Evolutionary conservation across 805 yeast species (phyloP).

Genomic region (Suhomyces tanzawaensis): DNA sequence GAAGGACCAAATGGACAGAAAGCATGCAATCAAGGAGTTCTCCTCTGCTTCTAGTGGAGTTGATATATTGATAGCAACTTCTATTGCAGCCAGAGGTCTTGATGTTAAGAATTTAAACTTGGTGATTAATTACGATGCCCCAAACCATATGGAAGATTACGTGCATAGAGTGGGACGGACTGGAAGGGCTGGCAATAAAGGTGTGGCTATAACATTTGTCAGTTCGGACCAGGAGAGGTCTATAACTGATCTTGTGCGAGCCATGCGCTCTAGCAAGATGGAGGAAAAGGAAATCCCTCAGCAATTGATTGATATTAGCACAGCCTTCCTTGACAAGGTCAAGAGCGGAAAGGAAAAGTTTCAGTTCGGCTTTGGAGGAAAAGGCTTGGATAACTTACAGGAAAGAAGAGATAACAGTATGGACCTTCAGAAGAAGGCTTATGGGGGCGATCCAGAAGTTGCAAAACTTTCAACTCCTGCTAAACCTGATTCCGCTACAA

Average conservation of each 20-base stretch:
- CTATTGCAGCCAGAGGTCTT: constrained; percentile 91
- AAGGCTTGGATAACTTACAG: constrained; percentile 79
- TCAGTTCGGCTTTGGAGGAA: constrained; percentile 87
- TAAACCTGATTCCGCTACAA: background rate
- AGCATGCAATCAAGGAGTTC: constrained; percentile 69
- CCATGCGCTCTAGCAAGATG: constrained; percentile 56
- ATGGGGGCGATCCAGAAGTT: constrained; percentile 32
- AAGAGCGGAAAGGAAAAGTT: constrained; percentile 63
- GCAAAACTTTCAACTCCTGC: constrained; percentile 5
- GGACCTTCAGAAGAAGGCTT: constrained; percentile 48
- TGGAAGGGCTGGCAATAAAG: constrained; percentile 83
- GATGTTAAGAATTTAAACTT: constrained; percentile 84
- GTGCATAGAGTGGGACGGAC: constrained; percentile 96
- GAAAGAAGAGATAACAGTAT: constrained; percentile 53
- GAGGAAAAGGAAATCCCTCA: constrained; percentile 46
- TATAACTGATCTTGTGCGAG: constrained; percentile 67
- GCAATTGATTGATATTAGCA: constrained; percentile 49
- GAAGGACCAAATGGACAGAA: constrained; percentile 80
- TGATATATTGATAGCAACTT: constrained; percentile 80
- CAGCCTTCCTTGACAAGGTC: constrained; percentile 56
- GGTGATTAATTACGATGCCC: constrained; percentile 72
- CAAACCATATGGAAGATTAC: constrained; percentile 90
- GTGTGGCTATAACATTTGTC: constrained; percentile 62
- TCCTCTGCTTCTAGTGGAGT: constrained; percentile 49
- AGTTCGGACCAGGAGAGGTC: constrained; percentile 58